These are phyloP conservation scores for Aphanomyces invadans DNA, from an alignment of 352 stramenopile genomes.

Conservation along the genomic window DNA sequence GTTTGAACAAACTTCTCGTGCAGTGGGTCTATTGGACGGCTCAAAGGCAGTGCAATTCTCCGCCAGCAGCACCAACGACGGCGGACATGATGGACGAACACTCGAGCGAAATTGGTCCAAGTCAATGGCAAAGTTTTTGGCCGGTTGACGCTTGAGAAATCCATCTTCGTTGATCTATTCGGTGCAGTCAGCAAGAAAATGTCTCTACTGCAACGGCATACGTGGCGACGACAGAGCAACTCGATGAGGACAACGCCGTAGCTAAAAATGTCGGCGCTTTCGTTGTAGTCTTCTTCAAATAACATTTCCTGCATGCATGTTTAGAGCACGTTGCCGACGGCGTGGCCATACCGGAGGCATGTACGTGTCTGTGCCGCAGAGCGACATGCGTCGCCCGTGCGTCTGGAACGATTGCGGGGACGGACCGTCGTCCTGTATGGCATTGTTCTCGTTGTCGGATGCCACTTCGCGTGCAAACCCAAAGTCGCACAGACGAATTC, in stretches of 20 bases:
- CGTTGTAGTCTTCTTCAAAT: slow-evolving; percentile 35
- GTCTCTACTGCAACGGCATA: too few species aligned
- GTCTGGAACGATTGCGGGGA: not conserved
- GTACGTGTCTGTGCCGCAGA: slow-evolving; percentile 65
- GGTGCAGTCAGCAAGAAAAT: not conserved
- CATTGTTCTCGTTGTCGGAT: slow-evolving; percentile 15
- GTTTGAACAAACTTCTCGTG: slow-evolving; percentile 30
- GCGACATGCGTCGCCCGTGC: slow-evolving; percentile 63
- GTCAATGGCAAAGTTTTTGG: slow-evolving; percentile 68
- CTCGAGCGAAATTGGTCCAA: slow-evolving; percentile 55
- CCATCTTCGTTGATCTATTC: slow-evolving; percentile 52
- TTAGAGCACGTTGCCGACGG: not conserved
- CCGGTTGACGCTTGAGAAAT: slow-evolving; percentile 73
- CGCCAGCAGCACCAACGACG: slow-evolving; percentile 44
- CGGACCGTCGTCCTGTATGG: not conserved
- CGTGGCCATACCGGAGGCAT: slow-evolving; percentile 12
- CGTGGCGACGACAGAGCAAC: slow-evolving; percentile 66
- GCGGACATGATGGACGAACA: slow-evolving; percentile 52
- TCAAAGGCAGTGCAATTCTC: slow-evolving; percentile 76
- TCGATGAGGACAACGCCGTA: slow-evolving; percentile 85
- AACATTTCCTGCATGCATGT: slow-evolving; percentile 24
- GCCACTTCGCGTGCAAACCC: slow-evolving; percentile 47
- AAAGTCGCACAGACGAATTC: slow-evolving; percentile 79
- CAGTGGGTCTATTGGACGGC: slow-evolving; percentile 48
- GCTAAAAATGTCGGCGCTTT: slow-evolving; percentile 79